Conservation (phyloP, 2,329 filamentous ascomycete species). For the Aureobasidium uvarum region DNA sequence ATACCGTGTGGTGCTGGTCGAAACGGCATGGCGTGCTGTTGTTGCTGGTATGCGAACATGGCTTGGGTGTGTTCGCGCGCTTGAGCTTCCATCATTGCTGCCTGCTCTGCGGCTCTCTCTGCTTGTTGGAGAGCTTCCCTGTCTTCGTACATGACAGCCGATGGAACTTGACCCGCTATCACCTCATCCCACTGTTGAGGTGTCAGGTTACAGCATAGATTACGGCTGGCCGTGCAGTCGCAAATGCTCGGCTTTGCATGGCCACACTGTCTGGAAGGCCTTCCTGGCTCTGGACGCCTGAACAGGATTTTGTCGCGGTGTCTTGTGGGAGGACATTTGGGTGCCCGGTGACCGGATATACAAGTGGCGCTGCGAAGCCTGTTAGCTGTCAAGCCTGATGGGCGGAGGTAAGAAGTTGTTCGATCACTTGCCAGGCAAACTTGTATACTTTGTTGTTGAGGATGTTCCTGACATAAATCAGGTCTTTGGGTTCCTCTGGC, state of each 20-base stretch:
- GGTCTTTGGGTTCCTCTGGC: not conserved
- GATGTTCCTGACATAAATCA: not conserved
- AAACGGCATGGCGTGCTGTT: not conserved
- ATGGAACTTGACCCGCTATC: slow-evolving; percentile 8
- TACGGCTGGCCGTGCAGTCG: slow-evolving; percentile 27
- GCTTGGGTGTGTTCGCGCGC: not conserved
- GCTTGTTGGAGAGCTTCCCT: not conserved
- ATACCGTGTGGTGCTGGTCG: not conserved
- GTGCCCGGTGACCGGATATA: slow-evolving; percentile 28
- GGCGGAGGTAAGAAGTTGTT: not conserved
- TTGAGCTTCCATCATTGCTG: not conserved
- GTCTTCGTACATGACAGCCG: slow-evolving; percentile 23
- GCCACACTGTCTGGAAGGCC: slow-evolving; percentile 28
- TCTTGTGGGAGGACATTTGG: slow-evolving; percentile 28
- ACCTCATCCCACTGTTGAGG: slow-evolving; percentile 26
- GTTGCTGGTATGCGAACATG: not conserved
- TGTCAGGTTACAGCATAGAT: slow-evolving; percentile 24
- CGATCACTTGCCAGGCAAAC: slow-evolving; percentile 8
- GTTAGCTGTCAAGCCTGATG: not conserved
- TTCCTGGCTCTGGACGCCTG: slow-evolving; percentile 26
- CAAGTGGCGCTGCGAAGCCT: slow-evolving; percentile 12
- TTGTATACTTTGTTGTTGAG: not conserved
- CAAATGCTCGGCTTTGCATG: slow-evolving; percentile 5
- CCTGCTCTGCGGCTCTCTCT: not conserved
- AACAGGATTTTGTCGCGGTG: slow-evolving; percentile 28